These are phyloP conservation scores for Aegilops tauschii DNA, from an alignment of 176 grass and related monocot genomes.

Conservation along the genomic window DNA sequence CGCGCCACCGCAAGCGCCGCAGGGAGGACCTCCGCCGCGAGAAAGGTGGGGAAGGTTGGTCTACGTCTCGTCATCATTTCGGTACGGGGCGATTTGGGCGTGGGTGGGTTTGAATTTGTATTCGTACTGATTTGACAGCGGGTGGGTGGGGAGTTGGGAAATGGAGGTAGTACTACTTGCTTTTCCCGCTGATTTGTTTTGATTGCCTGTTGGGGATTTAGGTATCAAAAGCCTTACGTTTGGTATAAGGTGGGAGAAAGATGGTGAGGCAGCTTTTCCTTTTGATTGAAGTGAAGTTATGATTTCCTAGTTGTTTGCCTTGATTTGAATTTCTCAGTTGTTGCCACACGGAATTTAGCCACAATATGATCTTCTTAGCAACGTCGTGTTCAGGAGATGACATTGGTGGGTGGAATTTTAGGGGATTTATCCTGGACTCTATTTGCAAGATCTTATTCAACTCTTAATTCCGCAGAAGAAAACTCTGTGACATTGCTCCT, in stretches of 20 bases:
- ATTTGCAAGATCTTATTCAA: neutral
- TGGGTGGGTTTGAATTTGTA: conserved; percentile 9
- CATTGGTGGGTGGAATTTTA: neutral
- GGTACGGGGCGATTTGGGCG: neutral
- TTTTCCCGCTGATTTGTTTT: conserved; percentile 27
- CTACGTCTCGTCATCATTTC: neutral
- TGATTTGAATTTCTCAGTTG: neutral
- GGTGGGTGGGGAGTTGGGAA: neutral
- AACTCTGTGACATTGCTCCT: neutral
- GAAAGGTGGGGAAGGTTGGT: conserved; percentile 44
- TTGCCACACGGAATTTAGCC: neutral
- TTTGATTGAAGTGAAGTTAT: neutral
- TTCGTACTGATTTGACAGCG: neutral
- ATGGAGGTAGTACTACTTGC: neutral
- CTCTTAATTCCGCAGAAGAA: neutral
- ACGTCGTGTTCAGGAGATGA: neutral
- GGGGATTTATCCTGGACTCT: neutral
- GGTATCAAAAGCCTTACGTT: conserved; percentile 18
- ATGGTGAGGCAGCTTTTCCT: neutral
- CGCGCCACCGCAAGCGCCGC: conserved; percentile 61
- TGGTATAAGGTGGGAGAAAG: neutral
- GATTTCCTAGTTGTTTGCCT: neutral
- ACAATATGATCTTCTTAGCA: neutral
- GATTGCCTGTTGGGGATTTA: conserved; percentile 33
- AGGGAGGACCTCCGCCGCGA: conserved; percentile 63